These are phyloP conservation scores for Hyaloscypha bicolor DNA, from an alignment of 495 filamentous ascomycete species.

Conservation along the genomic window DNA sequence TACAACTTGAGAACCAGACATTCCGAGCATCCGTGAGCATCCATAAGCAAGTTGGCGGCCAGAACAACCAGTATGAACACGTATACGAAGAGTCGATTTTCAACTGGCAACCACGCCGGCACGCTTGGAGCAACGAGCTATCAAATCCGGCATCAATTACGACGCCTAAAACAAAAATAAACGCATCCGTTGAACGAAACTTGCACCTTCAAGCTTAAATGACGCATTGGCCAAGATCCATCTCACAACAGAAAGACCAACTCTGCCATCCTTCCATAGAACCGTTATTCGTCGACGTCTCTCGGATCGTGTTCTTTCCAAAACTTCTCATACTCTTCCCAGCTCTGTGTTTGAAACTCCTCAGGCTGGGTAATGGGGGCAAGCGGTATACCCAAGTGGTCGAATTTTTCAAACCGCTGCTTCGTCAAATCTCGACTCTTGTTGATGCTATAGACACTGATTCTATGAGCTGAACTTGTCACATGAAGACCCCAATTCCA, in stretches of 20 bases:
- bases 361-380: constrained; percentile 55
- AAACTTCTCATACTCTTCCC: constrained; percentile 49
- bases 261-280: not conserved
- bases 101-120: no score
- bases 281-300: constrained; percentile 46
- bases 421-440: constrained; percentile 49
- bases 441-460: constrained; percentile 67
- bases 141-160: not conserved
- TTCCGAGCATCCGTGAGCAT: no score
- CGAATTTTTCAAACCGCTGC: constrained; percentile 49
- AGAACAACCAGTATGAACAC: no score
- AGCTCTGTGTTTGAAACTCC: constrained; percentile 44
- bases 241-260: not conserved
- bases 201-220: no score
- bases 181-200: no score
- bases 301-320: constrained; percentile 49
- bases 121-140: no score
- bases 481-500: constrained; percentile 70
- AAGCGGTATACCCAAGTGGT: constrained; percentile 48
- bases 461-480: constrained; percentile 63
- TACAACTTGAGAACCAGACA: no score
- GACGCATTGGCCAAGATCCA: no score
- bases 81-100: no score
- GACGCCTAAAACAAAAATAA: not conserved
- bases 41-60: no score